These are phyloP conservation scores for Termitomyces sp. DNA, from an alignment of 768 basidiomycete species.

Conservation along the genomic window DNA sequence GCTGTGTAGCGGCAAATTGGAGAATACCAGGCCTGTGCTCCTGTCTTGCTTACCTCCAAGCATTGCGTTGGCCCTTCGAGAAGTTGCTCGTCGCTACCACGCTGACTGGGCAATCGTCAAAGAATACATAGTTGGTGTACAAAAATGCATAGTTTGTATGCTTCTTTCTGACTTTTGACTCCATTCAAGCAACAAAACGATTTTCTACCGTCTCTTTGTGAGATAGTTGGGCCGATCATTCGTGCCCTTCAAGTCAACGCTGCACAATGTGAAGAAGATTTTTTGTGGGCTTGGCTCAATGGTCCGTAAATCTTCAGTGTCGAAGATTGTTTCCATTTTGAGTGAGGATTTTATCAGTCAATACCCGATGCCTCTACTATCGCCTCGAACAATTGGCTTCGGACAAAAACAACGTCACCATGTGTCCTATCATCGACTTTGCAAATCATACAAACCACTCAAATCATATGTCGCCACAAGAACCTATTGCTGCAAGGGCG, in stretches of 20 bases:
- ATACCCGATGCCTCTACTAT: slow-evolving; percentile 87
- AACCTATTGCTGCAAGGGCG: slow-evolving; percentile 35
- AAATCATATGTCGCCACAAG: slow-evolving; percentile 43
- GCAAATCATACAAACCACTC: slow-evolving; percentile 67
- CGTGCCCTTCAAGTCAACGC: slow-evolving; percentile 15
- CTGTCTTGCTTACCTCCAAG: slow-evolving; percentile 49
- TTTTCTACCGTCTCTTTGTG: slow-evolving; percentile 6
- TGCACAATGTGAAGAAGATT: slow-evolving; percentile 38
- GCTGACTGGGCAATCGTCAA: slow-evolving; percentile 58
- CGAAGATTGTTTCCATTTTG: not conserved
- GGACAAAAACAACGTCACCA: slow-evolving; percentile 75
- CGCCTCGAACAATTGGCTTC: slow-evolving; percentile 47
- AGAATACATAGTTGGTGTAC: slow-evolving; percentile 44
- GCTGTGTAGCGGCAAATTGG: slow-evolving; percentile 37
- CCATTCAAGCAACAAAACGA: slow-evolving; percentile 20
- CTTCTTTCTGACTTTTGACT: slow-evolving; percentile 12
- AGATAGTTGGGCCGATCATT: slow-evolving; percentile 9
- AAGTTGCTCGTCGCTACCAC: slow-evolving; percentile 47
- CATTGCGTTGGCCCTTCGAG: slow-evolving; percentile 38
- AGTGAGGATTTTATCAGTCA: slow-evolving; percentile 50
- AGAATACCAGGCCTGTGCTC: slow-evolving; percentile 26
- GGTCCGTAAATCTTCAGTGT: slow-evolving; percentile 43
- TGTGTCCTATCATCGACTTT: slow-evolving; percentile 90
- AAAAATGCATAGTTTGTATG: not conserved
- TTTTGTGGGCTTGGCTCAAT: slow-evolving; percentile 91